Conservation (phyloP, 345 rosid species). For the Combretum micranthum region DNA sequence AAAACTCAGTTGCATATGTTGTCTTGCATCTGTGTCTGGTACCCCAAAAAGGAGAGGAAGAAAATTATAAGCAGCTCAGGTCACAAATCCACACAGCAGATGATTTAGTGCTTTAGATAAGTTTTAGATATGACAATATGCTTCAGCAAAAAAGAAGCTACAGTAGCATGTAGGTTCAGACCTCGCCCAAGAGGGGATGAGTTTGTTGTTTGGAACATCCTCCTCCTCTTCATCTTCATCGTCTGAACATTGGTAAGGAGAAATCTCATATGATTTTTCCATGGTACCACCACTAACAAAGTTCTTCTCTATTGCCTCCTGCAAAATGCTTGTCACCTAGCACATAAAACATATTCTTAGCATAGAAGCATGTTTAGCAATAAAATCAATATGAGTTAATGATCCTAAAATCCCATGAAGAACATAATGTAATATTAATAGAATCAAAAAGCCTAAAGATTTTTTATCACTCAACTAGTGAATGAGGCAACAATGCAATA, state of each 20-base stretch:
- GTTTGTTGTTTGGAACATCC: slow-evolving; percentile 35
- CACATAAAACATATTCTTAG: slow-evolving; percentile 7
- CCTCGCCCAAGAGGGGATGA: slow-evolving; percentile 91
- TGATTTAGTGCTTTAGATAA: background rate
- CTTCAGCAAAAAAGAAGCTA: background rate
- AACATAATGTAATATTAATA: no score
- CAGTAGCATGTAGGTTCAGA: slow-evolving; percentile 12
- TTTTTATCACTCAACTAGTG: background rate
- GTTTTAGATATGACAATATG: background rate
- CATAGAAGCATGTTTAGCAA: slow-evolving; percentile 1
- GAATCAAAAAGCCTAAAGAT: no score
- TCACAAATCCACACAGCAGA: background rate
- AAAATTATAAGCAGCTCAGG: background rate
- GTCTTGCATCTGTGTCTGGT: background rate
- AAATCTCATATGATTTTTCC: slow-evolving; percentile 77
- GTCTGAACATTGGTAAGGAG: slow-evolving; percentile 87
- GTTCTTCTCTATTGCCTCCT: slow-evolving; percentile 18
- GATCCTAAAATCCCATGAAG: no score
- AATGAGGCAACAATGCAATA: no score
- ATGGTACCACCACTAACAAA: slow-evolving; percentile 5
- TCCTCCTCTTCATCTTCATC: slow-evolving; percentile 80
- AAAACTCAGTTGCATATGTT: background rate
- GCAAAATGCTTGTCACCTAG: slow-evolving; percentile 29
- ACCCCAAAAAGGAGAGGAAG: background rate
- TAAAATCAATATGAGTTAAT: background rate